Conservation (phyloP, 2,329 filamentous ascomycete species). For the Trichoderma hamatum region DNA sequence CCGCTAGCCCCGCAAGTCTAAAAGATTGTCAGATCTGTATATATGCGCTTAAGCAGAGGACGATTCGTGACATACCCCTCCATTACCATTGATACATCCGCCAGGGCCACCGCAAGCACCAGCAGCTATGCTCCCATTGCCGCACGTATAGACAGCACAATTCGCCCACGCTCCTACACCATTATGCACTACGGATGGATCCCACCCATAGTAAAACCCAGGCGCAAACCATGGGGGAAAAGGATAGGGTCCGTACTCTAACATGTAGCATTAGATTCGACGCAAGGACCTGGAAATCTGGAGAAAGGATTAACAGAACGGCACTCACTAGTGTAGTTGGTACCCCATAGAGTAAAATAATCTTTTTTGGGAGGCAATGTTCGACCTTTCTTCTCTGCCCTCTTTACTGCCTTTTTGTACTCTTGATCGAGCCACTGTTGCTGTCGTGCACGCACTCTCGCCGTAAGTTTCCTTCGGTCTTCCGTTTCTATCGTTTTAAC, state of each 20-base stretch:
- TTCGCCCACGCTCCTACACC: constrained; percentile 45
- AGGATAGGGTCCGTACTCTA: constrained; percentile 52
- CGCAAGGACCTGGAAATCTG: background rate
- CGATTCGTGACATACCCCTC: constrained; percentile 8
- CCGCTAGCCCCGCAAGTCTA: constrained; percentile 20
- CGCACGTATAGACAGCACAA: constrained; percentile 54
- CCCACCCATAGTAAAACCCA: constrained; percentile 50
- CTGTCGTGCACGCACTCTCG: constrained; percentile 30
- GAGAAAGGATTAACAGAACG: background rate
- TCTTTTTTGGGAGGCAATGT: constrained; percentile 51
- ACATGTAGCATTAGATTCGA: background rate
- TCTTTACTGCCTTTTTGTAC: constrained; percentile 57
- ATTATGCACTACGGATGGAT: constrained; percentile 41
- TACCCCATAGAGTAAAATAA: constrained; percentile 60
- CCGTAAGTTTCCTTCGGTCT: constrained; percentile 12
- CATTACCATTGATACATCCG: constrained; percentile 28
- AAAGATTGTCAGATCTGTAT: background rate
- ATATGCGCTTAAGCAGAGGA: background rate
- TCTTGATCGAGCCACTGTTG: constrained; percentile 51
- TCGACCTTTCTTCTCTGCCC: constrained; percentile 55
- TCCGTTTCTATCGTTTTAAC: constrained; percentile 43
- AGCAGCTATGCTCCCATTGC: constrained; percentile 45
- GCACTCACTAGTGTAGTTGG: constrained; percentile 47
- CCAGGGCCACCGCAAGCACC: constrained; percentile 41
- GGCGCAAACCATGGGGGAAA: constrained; percentile 49